A percentile compares a stretch with the other conserved stretches of the same genome.
phyloP scores from a whole-genome alignment of 164 flowering plant genomes.

The Magnolia kwangsiensis region DNA sequence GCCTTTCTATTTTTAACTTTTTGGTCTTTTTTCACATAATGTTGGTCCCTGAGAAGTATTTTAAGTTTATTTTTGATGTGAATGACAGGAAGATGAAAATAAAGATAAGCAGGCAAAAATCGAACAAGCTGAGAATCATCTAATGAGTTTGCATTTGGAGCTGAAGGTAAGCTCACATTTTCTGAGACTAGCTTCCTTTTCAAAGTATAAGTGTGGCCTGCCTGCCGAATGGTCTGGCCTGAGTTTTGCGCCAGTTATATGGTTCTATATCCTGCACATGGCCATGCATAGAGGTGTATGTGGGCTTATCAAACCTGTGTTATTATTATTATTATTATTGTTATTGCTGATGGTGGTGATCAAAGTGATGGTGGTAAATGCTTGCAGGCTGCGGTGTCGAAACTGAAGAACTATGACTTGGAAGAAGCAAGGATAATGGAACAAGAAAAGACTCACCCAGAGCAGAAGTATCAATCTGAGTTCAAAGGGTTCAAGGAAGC shows the following conservation, averaged over 20 bases:
- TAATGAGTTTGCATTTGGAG: constrained; percentile 68
- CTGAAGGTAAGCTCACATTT: constrained; percentile 50
- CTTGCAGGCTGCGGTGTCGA: constrained; percentile 81
- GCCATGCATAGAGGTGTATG: neutral
- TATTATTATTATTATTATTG: no score
- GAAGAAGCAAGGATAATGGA: constrained; percentile 71
- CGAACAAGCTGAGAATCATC: constrained; percentile 77
- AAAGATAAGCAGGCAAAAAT: constrained; percentile 63
- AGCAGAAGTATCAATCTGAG: constrained; percentile 68
- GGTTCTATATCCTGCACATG: neutral
- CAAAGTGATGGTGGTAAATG: neutral
- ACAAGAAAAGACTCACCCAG: constrained; percentile 72
- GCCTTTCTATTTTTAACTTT: neutral
- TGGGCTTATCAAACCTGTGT: neutral
- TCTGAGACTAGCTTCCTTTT: neutral
- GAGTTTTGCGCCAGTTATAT: neutral
- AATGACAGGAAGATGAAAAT: constrained; percentile 72
- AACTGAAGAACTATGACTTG: constrained; percentile 55
- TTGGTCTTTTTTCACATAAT: no score
- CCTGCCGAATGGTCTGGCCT: neutral
- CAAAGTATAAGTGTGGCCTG: no score
- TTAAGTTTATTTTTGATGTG: neutral
- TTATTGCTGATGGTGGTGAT: neutral
- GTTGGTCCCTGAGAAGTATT: neutral
- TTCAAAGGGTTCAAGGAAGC: constrained; percentile 72